These are phyloP conservation scores for Penicillium antarcticum DNA, from an alignment of 495 filamentous ascomycete species.

Conservation along the genomic window DNA sequence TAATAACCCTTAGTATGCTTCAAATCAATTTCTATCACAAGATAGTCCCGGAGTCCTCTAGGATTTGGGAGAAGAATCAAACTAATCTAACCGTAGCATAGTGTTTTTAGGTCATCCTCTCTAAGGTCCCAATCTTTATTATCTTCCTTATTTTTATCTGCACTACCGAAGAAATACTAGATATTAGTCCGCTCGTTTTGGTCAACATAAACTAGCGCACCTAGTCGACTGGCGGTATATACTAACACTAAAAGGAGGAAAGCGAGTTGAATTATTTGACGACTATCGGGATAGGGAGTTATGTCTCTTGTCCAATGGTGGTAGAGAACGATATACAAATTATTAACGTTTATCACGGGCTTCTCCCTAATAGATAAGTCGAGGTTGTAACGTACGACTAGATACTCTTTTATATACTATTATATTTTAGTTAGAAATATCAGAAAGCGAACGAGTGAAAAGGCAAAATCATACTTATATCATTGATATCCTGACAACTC, in stretches of 20 bases:
- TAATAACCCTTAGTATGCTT: slow-evolving; percentile 13
- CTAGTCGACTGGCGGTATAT: slow-evolving; percentile 9
- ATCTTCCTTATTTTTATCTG: background rate
- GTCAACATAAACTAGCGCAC: slow-evolving; percentile 7
- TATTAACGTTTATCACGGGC: slow-evolving; percentile 13
- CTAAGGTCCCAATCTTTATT: slow-evolving; percentile 5
- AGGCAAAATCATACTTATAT: background rate
- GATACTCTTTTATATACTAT: slow-evolving; percentile 12
- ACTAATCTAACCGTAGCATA: slow-evolving; percentile 14
- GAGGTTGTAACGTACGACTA: slow-evolving; percentile 9
- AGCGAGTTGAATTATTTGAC: slow-evolving; percentile 10
- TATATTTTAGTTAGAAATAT: background rate
- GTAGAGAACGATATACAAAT: slow-evolving; percentile 13
- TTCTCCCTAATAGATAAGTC: slow-evolving; percentile 11
- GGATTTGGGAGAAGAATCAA: slow-evolving; percentile 14
- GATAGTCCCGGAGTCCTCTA: slow-evolving; percentile 4
- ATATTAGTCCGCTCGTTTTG: slow-evolving; percentile 4
- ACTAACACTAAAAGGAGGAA: slow-evolving; percentile 11
- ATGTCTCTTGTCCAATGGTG: slow-evolving; percentile 10
- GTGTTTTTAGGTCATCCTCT: slow-evolving; percentile 10
- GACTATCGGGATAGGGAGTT: slow-evolving; percentile 7
- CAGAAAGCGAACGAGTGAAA: background rate
- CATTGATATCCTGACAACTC: slow-evolving; percentile 1
- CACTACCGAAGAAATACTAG: background rate
- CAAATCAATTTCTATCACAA: slow-evolving; percentile 11